phyloP scores from a whole-genome alignment of 495 filamentous ascomycete genomes.

The Podospora pseudocomata region DNA sequence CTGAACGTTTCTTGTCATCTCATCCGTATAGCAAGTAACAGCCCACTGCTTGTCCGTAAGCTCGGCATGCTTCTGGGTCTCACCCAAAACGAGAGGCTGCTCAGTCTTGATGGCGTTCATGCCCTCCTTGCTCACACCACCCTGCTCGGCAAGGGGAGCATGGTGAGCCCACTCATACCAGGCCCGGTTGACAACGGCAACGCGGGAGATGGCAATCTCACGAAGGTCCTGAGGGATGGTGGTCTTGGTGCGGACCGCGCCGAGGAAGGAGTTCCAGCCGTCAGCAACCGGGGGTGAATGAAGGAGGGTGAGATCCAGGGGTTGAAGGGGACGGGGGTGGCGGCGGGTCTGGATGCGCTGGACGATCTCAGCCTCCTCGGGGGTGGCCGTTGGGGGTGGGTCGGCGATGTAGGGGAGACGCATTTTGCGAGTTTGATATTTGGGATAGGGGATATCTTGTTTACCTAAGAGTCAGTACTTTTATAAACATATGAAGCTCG shows the following conservation, averaged over 20 bases:
- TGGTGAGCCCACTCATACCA: slow-evolving; percentile 81
- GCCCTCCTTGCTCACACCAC: slow-evolving; percentile 49
- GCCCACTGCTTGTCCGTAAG: slow-evolving; percentile 59
- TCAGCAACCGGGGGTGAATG: slow-evolving; percentile 69
- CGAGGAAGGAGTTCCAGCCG: slow-evolving; percentile 79
- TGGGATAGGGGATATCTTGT: not conserved
- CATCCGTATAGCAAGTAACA: slow-evolving; percentile 67
- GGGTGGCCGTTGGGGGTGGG: slow-evolving; percentile 49
- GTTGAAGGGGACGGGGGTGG: slow-evolving; percentile 59
- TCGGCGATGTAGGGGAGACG: slow-evolving; percentile 66
- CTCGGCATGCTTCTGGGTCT: slow-evolving; percentile 11
- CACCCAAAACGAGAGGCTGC: slow-evolving; percentile 7
- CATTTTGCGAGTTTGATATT: slow-evolving; percentile 47
- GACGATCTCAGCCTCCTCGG: slow-evolving; percentile 55
- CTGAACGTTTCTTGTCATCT: slow-evolving; percentile 64
- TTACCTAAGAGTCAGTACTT: not conserved
- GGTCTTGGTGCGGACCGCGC: slow-evolving; percentile 66
- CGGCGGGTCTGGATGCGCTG: slow-evolving; percentile 60
- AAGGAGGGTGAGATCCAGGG: slow-evolving; percentile 68
- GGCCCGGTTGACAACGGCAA: slow-evolving; percentile 69
- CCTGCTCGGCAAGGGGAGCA: slow-evolving; percentile 53
- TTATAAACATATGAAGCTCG: not conserved
- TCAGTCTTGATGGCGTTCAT: slow-evolving; percentile 38
- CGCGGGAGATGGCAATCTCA: slow-evolving; percentile 70
- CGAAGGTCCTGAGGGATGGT: slow-evolving; percentile 55